A percentile compares a stretch with the other conserved stretches of the same genome.
These are phyloP conservation scores for Sarocladium strictum DNA, from an alignment of 2,329 filamentous ascomycete genomes.

Conservation along the genomic window DNA sequence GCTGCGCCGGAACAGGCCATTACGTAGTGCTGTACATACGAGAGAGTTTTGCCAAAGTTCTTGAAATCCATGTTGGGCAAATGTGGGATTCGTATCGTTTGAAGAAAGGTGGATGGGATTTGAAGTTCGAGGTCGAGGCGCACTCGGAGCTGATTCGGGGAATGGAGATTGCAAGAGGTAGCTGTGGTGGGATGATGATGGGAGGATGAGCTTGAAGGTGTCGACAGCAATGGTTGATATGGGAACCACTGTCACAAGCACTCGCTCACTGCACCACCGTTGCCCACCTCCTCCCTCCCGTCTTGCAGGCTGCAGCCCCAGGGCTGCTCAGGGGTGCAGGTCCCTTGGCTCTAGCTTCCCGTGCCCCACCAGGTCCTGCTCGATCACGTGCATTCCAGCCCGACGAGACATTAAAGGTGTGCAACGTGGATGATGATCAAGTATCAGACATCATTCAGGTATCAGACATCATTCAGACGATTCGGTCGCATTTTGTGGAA, in stretches of 20 bases:
- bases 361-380: neutral
- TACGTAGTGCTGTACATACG: slow-evolving; percentile 32
- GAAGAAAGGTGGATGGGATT: neutral
- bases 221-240: slow-evolving; percentile 7
- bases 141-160: neutral
- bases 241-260: slow-evolving; percentile 7
- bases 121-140: neutral
- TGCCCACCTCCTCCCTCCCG: neutral
- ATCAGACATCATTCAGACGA: too few relatives aligned
- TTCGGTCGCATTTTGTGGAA: too few relatives aligned
- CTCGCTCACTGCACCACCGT: neutral
- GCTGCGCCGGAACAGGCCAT: slow-evolving; percentile 1
- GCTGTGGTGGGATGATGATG: slow-evolving; percentile 4
- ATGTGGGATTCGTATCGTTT: neutral
- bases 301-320: neutral
- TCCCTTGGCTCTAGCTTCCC: slow-evolving; percentile 1
- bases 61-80: slow-evolving; percentile 27
- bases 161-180: neutral
- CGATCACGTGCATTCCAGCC: slow-evolving; percentile 24
- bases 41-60: slow-evolving; percentile 50
- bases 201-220: slow-evolving; percentile 1
- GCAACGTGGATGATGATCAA: too few relatives aligned
- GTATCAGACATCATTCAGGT: too few relatives aligned
- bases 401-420: neutral
- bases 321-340: slow-evolving; percentile 9